Evolutionary conservation across 2,329 filamentous ascomycete species (phyloP), one percentile per base, ranked within the genome.

Genomic region (Aureobasidium sp.): DNA sequence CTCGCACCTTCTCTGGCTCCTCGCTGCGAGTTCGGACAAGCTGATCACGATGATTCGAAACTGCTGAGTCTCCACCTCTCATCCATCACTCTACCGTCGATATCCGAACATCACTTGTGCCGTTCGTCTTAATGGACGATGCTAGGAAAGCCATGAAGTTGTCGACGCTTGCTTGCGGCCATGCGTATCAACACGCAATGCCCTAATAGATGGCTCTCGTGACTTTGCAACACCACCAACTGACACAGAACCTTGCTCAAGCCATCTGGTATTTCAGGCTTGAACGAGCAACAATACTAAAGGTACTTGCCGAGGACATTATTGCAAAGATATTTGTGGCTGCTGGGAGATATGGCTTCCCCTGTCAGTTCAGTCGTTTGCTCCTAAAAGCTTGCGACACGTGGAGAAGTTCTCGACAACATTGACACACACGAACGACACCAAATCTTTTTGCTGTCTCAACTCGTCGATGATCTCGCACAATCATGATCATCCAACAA

Each of bases 1-100:
- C 26, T 34, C 26, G 52, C 37, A 34, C 26, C 52, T 55, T 44
- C 52, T 56, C 12, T 27, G 34, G 3, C 20, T 44, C 15, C 32
- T 34, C 26, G 27, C 37, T 43, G 43, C 55, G 43, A 59, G 36
- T 43, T 47, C 43, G 55, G 55, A 46, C 43, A 37, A 47, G 27
- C 43, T 59, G 43, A 29, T 47, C 55, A 10, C 24, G 55, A 15
- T 47, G 55, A 36, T 37, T 17, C 43, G 32, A 46, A 56, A 20
- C 52, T 56, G 39, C 39, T 56, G 52, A 56, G 52, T 46, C 37
- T 47, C 43, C 55, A 59, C 43, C 43, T 47, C 43, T 17, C 41
- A 41, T 27, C n/a, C 26, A 41, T 4, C 24, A 3, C 29, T 59
- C 26, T 36, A 37, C 43, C 55, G 43, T 27, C 43, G 32, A 27